A percentile compares a stretch with the other conserved stretches of the same genome.
These are phyloP conservation scores for Globisporangium nodosum DNA, from an alignment of 352 stramenopile genomes.

Conservation along the genomic window DNA sequence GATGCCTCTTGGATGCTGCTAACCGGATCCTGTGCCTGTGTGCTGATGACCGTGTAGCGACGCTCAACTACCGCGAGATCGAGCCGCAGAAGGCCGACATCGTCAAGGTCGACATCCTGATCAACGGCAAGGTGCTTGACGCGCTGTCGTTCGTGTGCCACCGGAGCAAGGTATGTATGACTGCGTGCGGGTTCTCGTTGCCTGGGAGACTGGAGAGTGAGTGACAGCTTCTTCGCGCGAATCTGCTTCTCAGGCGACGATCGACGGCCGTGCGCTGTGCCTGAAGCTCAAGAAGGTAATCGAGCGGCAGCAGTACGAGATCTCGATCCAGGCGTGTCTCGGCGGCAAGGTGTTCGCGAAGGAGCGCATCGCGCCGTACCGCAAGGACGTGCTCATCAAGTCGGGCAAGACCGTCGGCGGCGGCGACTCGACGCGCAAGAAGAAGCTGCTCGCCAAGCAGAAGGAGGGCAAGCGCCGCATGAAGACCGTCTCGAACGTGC, in stretches of 20 bases:
- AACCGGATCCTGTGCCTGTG: neutral
- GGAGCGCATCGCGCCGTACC: constrained; percentile 94
- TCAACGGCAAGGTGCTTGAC: constrained; percentile 95
- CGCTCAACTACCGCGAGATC: constrained; percentile 93
- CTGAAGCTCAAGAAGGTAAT: constrained; percentile 96
- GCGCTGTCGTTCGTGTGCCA: constrained; percentile 97
- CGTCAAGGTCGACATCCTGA: constrained; percentile 92
- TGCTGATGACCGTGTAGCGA: constrained; percentile 29
- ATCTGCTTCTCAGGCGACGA: constrained; percentile 16
- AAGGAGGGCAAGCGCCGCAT: constrained; percentile 98
- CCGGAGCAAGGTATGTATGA: constrained; percentile 42
- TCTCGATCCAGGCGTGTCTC: constrained; percentile 97
- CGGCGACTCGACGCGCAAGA: constrained; percentile 96
- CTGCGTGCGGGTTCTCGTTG: no score
- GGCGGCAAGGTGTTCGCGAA: constrained; percentile 95
- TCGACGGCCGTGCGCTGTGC: constrained; percentile 86
- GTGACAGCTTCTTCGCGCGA: no score
- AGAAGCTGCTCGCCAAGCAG: constrained; percentile 99
- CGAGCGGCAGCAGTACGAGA: constrained; percentile 97
- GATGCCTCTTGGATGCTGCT: no score
- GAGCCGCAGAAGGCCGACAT: constrained; percentile 92
- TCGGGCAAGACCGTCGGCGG: constrained; percentile 95
- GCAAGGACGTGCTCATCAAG: constrained; percentile 96
- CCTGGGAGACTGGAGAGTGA: no score
- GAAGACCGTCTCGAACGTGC: constrained; percentile 95